Base-by-base conservation (phyloP, 768 basidiomycete species). In the Naematelia aurantialba region DNA sequence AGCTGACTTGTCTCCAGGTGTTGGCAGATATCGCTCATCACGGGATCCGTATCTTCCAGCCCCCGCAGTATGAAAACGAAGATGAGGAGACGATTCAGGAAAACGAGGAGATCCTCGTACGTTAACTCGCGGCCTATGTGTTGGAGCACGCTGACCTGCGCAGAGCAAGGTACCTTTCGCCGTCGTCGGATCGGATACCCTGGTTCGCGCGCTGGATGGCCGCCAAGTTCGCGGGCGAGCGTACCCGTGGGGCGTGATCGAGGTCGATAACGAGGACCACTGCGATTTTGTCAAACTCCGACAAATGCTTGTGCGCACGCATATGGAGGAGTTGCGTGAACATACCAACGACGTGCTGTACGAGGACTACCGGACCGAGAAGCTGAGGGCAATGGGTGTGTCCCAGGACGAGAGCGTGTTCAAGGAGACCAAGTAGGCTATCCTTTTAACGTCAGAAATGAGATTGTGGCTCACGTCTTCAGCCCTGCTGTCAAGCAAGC, bases 271-370 rank as follows among this genome's bases (percentile, higher is more conserved):
- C 71, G 96, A 98, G 75, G 89, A 91, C 17, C 96, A 99, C 75
- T 99, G 96, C 68, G 96, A 99, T 78, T 99, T 99, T 76, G 94
- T 98, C 79, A 98, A 98, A 80, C 88, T 99, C 61, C 88, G 96
- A 53, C 96, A 98, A 79, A 98, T 99, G 96, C 88, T 99, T 34
- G 88, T 99, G 67, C 85, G 96, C 57, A 98, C 94, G 10, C 96
- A 98, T 78, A 99, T 99, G 96, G 96, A 99, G 78, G 96, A 99
- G 78, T 82, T 99, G 66, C 82, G 94, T 73, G 96, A 98, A 80
- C 89, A 93, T 78, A 98, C 96, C 68, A 93, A 94, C 74, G 87
- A 90, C 70, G 85, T 88, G 34, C 83, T 99, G 57, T 99, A 99
- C 77, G 96, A 99, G 83, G 90, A 97, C 78, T 99, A 96, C 87